Evolutionary conservation across 1,284 basidiomycete species (phyloP), one percentile per base, ranked within the genome.

Genomic region (Trametes sp.): DNA sequence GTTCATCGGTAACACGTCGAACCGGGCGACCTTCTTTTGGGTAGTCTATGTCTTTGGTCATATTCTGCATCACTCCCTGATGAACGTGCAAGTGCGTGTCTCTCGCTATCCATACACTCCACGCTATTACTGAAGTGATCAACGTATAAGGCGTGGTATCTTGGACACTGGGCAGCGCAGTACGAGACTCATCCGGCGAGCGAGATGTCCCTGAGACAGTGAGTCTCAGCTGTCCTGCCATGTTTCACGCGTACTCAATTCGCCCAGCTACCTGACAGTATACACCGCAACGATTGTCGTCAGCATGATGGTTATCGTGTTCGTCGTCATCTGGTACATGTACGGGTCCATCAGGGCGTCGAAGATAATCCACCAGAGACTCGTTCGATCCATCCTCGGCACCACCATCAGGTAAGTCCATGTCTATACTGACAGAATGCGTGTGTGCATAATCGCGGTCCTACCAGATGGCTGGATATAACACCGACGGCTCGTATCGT

Each of bases 401-500:
- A 83, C 87, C 0, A 87, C 84, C 8, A 73, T 87, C 60, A 77
- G 84, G 73, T 80, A 52, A 44, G 62, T 41, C 24, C 21, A 79
- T 28, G 9, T 23, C 29, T n/a, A 3, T 19, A 7, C 48, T 28
- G n/a, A 24, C n/a, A n/a, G n/a, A n/a, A n/a, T 2, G 6, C 28
- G 29, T 9, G 36, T 42, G 78, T 6, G 28, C 45, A 19, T 75
- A 16, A 10, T 33, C n/a, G 31, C 10, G 8, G 6, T 28, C 41
- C 33, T n/a, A n/a, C n/a, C 13, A 79, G 77, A 35, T 86, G 84
- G 81, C 73, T 87, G 10, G 86, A 88, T 68, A 80, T 76, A 23
- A 87, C 85, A 2, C 87, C 87, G 0, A 81, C 82, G 0, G 83
- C 85, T n/a, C 80, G 86, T 31, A 81, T 88, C 67, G 82, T 87